These are phyloP conservation scores for Aureoboletus auriporus DNA, from an alignment of 768 basidiomycete genomes.

Conservation along the genomic window DNA sequence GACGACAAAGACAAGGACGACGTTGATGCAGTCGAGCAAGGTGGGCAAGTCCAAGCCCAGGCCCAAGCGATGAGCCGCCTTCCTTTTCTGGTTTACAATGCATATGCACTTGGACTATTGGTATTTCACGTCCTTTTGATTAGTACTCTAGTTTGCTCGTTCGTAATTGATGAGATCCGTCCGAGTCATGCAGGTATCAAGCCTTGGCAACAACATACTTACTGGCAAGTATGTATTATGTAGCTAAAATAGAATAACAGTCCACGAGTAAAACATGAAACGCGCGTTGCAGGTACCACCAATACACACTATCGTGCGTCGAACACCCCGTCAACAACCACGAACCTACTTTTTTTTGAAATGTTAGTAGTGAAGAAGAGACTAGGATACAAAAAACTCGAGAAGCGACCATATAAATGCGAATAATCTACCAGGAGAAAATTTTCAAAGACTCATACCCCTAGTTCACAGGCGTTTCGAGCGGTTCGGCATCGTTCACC, in stretches of 20 bases:
- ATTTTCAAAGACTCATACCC: neutral
- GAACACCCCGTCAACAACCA: no score
- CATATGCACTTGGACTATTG: no score
- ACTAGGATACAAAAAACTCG: conserved; percentile 18
- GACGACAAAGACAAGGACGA: neutral
- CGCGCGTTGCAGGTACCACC: no score
- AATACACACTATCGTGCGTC: no score
- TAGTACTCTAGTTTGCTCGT: neutral
- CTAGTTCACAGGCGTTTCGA: neutral
- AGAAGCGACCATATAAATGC: conserved; percentile 11
- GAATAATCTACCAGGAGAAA: conserved; percentile 20
- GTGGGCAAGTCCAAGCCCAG: conserved; percentile 15
- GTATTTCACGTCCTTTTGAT: neutral
- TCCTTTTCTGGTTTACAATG: no score
- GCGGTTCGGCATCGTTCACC: conserved; percentile 1
- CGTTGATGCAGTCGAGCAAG: conserved; percentile 9
- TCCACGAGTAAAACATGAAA: no score
- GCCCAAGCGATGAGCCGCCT: no score
- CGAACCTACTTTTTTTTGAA: neutral
- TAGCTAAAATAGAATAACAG: no score
- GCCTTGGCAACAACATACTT: no score
- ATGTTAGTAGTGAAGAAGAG: neutral
- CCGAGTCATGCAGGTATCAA: no score
- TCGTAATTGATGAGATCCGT: no score
- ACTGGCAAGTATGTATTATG: no score